Conservation (phyloP, 2,329 filamentous ascomycete genomes). For the Aspergillus luchuensis region DNA sequence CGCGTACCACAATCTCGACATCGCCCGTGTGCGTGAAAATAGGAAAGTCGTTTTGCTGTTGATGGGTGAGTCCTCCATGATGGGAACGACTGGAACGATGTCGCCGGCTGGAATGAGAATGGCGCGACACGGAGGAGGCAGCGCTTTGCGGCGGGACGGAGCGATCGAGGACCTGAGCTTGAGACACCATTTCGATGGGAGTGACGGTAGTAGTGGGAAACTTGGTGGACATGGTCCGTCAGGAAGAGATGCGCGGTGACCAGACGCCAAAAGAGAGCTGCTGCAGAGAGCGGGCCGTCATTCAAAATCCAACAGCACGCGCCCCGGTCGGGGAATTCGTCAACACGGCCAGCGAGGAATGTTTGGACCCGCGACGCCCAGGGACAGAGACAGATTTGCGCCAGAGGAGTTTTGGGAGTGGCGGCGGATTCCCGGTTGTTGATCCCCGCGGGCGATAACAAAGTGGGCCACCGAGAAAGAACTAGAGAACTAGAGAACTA, state of each 20-base stretch:
- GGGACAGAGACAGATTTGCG: neutral
- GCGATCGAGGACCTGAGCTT: constrained; percentile 51
- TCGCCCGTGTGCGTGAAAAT: constrained; percentile 88
- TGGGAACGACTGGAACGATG: constrained; percentile 82
- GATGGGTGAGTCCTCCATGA: constrained; percentile 68
- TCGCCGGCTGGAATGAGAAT: constrained; percentile 60
- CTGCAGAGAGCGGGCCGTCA: constrained; percentile 16
- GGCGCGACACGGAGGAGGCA: constrained; percentile 65
- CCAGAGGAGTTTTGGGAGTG: neutral
- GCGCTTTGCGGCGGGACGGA: constrained; percentile 62
- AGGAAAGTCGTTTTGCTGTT: constrained; percentile 87
- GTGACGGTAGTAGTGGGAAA: constrained; percentile 11
- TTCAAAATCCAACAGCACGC: constrained; percentile 13
- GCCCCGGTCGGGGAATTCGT: constrained; percentile 1
- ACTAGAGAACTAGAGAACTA: neutral
- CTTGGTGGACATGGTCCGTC: constrained; percentile 24
- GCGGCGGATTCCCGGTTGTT: constrained; percentile 9
- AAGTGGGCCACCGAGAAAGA: constrained; percentile 2
- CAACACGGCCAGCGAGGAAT: constrained; percentile 1
- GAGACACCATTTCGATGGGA: constrained; percentile 39
- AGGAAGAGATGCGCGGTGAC: constrained; percentile 15
- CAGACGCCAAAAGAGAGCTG: constrained; percentile 16
- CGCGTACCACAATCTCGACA: constrained; percentile 80
- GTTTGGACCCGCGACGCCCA: neutral
- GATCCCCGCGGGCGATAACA: constrained; percentile 11